Evolutionary conservation across 768 basidiomycete species (phyloP).

Genomic region (Roridomyces roridus): DNA sequence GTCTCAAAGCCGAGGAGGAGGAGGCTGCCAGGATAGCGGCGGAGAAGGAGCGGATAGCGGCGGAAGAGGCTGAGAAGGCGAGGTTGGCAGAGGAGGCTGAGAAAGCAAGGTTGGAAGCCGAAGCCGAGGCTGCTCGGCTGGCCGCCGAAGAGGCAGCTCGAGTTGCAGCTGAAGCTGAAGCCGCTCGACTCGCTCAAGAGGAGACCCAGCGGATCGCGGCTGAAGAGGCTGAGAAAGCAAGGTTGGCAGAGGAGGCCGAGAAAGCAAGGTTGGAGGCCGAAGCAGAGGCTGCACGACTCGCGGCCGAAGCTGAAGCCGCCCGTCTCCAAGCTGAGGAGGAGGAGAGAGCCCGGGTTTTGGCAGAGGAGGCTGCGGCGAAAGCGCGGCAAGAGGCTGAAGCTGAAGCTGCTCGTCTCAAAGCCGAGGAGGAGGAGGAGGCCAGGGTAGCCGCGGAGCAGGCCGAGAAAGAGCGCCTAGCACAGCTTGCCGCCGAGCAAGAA

Average conservation of each 20-base stretch:
- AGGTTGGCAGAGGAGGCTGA: neutral
- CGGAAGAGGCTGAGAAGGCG: neutral
- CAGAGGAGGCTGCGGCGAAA: conserved; percentile 1
- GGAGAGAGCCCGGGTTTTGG: neutral
- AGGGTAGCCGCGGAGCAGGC: conserved; percentile 2
- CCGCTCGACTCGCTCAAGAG: no score
- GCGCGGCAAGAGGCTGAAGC: no score
- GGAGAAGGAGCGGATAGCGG: neutral
- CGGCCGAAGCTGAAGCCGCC: neutral
- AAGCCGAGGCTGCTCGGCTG: neutral
- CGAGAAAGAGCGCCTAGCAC: neutral
- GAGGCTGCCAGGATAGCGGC: neutral
- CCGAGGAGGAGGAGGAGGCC: conserved; percentile 2
- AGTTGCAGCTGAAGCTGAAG: neutral
- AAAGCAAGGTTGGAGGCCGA: neutral
- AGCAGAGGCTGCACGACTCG: neutral
- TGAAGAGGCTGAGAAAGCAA: conserved; percentile 1
- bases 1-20: no score
- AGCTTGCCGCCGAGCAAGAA: neutral
- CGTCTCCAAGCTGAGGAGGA: neutral
- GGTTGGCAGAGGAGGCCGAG: conserved; percentile 4
- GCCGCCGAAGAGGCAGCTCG: conserved; percentile 4
- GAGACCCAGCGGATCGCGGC: conserved; percentile 5
- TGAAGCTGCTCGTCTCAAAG: neutral
- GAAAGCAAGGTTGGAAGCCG: neutral